A percentile compares a stretch with the other conserved stretches of the same genome.
Evolutionary conservation across 2,329 filamentous ascomycete species (phyloP).

Genomic region (Neopestalotiopsis clavispora): DNA sequence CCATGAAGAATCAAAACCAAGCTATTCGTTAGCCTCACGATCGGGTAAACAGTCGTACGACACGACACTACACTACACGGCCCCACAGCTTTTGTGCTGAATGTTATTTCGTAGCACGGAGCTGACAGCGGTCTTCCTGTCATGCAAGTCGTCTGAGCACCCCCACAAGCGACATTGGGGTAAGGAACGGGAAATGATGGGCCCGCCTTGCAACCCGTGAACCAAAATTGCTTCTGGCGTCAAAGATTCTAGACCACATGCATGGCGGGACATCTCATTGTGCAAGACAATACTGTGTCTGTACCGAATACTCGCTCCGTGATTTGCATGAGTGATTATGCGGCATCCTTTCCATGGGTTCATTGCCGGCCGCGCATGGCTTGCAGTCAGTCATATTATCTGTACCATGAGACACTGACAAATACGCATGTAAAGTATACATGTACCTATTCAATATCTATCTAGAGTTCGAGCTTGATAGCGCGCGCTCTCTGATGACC

Average conservation of each 20-base stretch:
- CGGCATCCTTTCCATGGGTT: too few relatives aligned
- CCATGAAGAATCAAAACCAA: neutral
- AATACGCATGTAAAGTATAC: neutral
- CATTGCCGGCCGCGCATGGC: too few relatives aligned
- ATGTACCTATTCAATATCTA: neutral
- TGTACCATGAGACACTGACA: too few relatives aligned
- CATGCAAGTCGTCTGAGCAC: neutral
- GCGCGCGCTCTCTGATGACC: neutral
- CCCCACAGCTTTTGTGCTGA: neutral
- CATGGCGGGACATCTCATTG: neutral
- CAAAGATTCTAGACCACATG: neutral
- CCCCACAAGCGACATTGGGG: neutral
- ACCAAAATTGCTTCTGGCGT: neutral
- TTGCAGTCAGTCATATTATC: too few relatives aligned
- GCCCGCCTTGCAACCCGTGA: neutral
- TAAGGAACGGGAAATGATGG: neutral
- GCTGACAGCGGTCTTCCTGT: neutral
- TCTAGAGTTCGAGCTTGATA: neutral
- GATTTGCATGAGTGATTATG: too few relatives aligned
- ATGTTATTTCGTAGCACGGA: neutral
- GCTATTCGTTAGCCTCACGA: neutral
- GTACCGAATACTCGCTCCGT: too few relatives aligned
- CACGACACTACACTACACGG: neutral
- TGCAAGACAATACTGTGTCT: neutral
- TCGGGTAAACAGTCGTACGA: neutral